Evolutionary conservation across 176 grass and related monocot species (phyloP).

Genomic region (Aechmea fasciata): DNA sequence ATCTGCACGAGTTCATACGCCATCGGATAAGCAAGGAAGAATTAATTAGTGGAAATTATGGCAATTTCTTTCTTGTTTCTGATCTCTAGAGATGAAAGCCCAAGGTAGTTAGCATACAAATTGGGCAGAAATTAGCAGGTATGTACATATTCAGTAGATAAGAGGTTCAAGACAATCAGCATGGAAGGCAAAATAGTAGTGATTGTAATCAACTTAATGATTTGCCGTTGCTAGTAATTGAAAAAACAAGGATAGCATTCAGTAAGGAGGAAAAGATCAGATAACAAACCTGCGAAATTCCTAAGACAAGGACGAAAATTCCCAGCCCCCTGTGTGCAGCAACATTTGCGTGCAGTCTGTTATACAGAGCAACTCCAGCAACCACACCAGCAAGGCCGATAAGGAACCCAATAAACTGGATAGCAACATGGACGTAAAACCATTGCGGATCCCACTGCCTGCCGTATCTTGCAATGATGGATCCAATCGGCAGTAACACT

Average conservation of each 20-base stretch:
- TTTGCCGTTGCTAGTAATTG: background rate
- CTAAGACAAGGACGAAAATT: slow-evolving; percentile 78
- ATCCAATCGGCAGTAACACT: slow-evolving; percentile 67
- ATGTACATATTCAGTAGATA: too few relatives aligned
- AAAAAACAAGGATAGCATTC: background rate
- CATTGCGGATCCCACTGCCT: slow-evolving; percentile 57
- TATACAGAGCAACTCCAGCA: slow-evolving; percentile 67
- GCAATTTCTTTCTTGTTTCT: too few relatives aligned
- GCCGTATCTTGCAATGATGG: slow-evolving; percentile 86
- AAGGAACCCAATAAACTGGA: slow-evolving; percentile 68
- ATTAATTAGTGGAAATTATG: background rate
- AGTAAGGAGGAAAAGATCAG: background rate
- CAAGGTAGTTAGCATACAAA: too few relatives aligned
- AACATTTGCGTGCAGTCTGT: slow-evolving; percentile 66
- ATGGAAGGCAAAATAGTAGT: too few relatives aligned
- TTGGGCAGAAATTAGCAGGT: too few relatives aligned
- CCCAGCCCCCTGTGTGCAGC: slow-evolving; percentile 71
- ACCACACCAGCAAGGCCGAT: slow-evolving; percentile 75
- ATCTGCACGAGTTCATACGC: slow-evolving; percentile 30
- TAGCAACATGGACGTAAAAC: slow-evolving; percentile 76
- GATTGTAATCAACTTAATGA: too few relatives aligned
- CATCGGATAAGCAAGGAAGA: background rate
- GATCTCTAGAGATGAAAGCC: too few relatives aligned
- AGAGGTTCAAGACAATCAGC: too few relatives aligned
- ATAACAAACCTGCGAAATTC: slow-evolving; percentile 65